Conservation (phyloP, 1,284 basidiomycete genomes). For the Trametes versicolor region DNA sequence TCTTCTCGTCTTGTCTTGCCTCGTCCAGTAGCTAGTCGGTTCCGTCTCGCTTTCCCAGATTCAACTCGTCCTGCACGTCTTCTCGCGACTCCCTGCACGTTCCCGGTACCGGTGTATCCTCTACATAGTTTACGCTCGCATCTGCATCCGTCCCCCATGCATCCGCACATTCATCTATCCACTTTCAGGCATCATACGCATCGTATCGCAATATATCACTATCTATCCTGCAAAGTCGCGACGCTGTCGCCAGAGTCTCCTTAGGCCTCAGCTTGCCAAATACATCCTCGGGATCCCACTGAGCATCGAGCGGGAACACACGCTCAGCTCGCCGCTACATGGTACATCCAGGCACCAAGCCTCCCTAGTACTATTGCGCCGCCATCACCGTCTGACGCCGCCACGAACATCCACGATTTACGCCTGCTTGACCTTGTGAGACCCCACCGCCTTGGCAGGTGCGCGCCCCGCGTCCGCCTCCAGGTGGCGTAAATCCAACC, state of each 20-base stretch:
- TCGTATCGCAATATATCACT: slow-evolving; percentile 13
- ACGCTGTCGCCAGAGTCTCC: not conserved
- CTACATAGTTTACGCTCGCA: slow-evolving; percentile 19
- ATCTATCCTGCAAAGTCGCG: slow-evolving; percentile 8
- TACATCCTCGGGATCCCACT: not conserved
- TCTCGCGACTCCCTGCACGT: slow-evolving; percentile 16
- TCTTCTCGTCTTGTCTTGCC: not conserved
- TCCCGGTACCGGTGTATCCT: slow-evolving; percentile 25
- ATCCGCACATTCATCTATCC: not conserved
- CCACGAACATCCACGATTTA: not conserved
- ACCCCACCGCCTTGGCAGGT: slow-evolving; percentile 8
- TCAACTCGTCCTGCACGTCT: not conserved
- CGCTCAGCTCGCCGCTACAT: no score
- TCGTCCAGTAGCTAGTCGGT: not conserved
- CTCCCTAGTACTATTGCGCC: not conserved
- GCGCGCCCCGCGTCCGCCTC: not conserved
- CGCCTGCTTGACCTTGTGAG: not conserved
- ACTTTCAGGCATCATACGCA: not conserved
- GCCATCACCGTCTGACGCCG: not conserved
- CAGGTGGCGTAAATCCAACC: slow-evolving; percentile 24
- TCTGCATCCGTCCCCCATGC: slow-evolving; percentile 5
- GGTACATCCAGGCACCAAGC: no score
- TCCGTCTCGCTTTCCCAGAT: slow-evolving; percentile 5
- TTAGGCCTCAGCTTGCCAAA: no score
- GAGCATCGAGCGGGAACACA: not conserved